Conservation (phyloP, 805 yeast species). For the Candida quercuum region DNA sequence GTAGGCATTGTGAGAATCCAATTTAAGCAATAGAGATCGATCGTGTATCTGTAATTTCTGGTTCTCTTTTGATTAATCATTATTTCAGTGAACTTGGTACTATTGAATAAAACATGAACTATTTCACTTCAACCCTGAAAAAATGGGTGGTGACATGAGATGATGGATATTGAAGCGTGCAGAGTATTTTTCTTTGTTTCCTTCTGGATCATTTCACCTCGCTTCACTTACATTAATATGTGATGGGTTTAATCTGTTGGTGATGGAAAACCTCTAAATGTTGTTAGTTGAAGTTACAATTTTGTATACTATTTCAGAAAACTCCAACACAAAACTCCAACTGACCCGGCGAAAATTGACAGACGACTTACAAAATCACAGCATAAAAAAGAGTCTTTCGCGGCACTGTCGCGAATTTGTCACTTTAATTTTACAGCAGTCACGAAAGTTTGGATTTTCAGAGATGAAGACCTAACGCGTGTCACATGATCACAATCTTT, state of each 20-base stretch:
- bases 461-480: background rate
- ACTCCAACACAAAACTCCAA: background rate
- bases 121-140: background rate
- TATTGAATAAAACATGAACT: no score
- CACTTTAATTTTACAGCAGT: background rate
- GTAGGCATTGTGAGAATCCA: no score
- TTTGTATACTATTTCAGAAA: conserved; percentile 3
- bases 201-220: no score
- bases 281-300: conserved; percentile 1
- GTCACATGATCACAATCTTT: conserved; percentile 7
- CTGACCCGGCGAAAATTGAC: background rate
- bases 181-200: background rate
- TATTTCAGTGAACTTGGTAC: no score
- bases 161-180: background rate
- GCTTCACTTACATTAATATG: conserved; percentile 21
- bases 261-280: background rate
- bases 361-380: background rate
- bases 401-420: background rate
- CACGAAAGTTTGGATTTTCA: background rate
- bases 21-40: no score
- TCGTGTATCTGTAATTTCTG: no score
- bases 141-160: no score
- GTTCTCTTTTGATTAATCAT: background rate
- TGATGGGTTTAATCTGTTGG: conserved; percentile 14
- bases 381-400: background rate